These are phyloP conservation scores for Paracoccidioides lutzii DNA, from an alignment of 2,329 filamentous ascomycete species.

Conservation along the genomic window DNA sequence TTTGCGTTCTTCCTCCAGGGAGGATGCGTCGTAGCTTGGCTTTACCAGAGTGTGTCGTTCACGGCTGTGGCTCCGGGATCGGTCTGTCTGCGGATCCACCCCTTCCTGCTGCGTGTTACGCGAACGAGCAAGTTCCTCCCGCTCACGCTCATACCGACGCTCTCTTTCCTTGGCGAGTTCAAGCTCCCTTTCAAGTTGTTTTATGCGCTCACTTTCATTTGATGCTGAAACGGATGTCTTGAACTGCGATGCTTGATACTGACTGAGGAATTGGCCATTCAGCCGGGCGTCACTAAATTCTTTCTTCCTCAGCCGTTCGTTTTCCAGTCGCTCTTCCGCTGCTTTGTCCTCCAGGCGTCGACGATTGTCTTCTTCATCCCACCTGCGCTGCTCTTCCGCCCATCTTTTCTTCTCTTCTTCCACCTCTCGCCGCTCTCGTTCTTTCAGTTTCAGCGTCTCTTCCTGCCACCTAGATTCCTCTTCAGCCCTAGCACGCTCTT, in stretches of 20 bases:
- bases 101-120: slow-evolving; percentile 7
- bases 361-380: slow-evolving; percentile 63
- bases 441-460: slow-evolving; percentile 35
- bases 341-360: slow-evolving; percentile 60
- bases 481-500: slow-evolving; percentile 31
- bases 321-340: slow-evolving; percentile 52
- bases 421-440: slow-evolving; percentile 36
- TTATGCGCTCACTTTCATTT: slow-evolving; percentile 55
- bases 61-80: slow-evolving; percentile 17
- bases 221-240: slow-evolving; percentile 32
- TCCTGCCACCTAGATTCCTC: slow-evolving; percentile 38
- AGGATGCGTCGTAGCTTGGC: slow-evolving; percentile 43
- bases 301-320: slow-evolving; percentile 52
- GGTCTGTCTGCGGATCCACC: slow-evolving; percentile 4
- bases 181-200: slow-evolving; percentile 64
- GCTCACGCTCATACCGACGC: slow-evolving; percentile 48
- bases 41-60: slow-evolving; percentile 23
- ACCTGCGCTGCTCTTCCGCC: slow-evolving; percentile 48
- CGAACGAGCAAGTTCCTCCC: slow-evolving; percentile 36
- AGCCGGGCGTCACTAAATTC: slow-evolving; percentile 53
- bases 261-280: slow-evolving; percentile 71
- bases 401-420: slow-evolving; percentile 36
- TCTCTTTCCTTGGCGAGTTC: slow-evolving; percentile 56
- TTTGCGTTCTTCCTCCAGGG: slow-evolving; percentile 47
- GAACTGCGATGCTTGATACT: slow-evolving; percentile 65